These are phyloP conservation scores for Fraxinus americana DNA, from an alignment of 257 asterid species.

Conservation along the genomic window DNA sequence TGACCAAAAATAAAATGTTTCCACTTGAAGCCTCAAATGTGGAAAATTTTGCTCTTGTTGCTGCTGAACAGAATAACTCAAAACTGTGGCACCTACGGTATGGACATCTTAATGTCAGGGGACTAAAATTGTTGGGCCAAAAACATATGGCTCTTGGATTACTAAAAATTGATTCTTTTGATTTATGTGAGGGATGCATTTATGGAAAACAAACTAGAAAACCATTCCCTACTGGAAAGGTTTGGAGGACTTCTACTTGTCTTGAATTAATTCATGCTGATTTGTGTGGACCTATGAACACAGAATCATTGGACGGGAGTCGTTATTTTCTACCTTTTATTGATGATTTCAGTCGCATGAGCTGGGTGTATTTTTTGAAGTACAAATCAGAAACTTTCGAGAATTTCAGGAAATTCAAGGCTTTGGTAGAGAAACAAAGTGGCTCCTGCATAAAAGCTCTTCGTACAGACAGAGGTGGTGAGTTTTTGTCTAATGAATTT, in stretches of 20 bases:
- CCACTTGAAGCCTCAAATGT: neutral
- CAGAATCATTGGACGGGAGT: neutral
- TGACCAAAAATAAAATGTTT: slow-evolving; percentile 1
- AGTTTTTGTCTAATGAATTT: neutral
- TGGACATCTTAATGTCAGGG: slow-evolving; percentile 22
- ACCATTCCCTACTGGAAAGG: no score
- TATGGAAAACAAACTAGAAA: no score
- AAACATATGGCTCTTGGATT: slow-evolving; percentile 17
- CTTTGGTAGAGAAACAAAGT: neutral
- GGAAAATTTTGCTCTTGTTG: neutral
- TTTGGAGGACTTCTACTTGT: no score
- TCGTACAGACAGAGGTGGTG: neutral
- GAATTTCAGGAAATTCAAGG: neutral
- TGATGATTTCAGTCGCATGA: slow-evolving; percentile 15
- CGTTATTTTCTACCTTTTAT: neutral
- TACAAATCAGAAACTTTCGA: slow-evolving; percentile 8
- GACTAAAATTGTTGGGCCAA: neutral
- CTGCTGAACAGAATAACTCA: neutral
- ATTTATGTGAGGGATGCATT: neutral
- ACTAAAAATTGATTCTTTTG: neutral
- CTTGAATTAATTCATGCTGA: no score
- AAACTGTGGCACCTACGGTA: slow-evolving; percentile 17
- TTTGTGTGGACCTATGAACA: neutral
- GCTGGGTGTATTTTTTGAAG: slow-evolving; percentile 20
- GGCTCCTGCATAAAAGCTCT: neutral